Evolutionary conservation across 768 basidiomycete genomes (phyloP).

Genomic region (Tephrocybe sp.): DNA sequence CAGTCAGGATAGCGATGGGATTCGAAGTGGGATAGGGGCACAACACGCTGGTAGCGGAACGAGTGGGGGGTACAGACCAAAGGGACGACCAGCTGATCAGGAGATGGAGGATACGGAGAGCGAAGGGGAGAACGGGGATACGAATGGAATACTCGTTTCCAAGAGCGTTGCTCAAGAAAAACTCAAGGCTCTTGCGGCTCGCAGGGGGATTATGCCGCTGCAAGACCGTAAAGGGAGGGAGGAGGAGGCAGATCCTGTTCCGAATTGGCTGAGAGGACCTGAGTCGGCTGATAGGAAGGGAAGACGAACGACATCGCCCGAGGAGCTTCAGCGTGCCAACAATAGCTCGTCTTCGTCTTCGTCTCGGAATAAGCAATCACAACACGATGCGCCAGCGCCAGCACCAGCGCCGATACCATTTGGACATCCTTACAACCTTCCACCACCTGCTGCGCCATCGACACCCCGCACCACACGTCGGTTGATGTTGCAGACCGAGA

Average conservation of each 20-base stretch:
- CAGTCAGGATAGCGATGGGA: not conserved
- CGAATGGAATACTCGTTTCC: conserved; percentile 47
- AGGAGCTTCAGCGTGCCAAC: not conserved
- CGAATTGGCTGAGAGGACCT: conserved; percentile 21
- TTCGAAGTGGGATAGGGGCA: not conserved
- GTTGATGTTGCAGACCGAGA: conserved; percentile 79
- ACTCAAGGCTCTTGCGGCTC: conserved; percentile 54
- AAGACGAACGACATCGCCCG: not conserved
- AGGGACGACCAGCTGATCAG: conserved; percentile 59
- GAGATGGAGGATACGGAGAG: conserved; percentile 67
- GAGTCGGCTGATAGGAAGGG: not conserved
- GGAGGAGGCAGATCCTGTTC: conserved; percentile 18
- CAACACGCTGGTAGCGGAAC: not conserved
- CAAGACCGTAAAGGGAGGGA: conserved; percentile 14
- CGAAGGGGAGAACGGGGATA: conserved; percentile 41
- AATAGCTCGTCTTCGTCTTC: not conserved
- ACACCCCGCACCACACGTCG: conserved; percentile 85
- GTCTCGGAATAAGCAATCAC: conserved; percentile 8
- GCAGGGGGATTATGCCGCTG: conserved; percentile 34
- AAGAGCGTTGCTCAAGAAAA: conserved; percentile 69
- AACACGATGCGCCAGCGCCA: conserved; percentile 16
- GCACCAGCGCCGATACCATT: conserved; percentile 56
- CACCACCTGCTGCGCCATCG: conserved; percentile 59
- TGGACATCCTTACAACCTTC: conserved; percentile 71
- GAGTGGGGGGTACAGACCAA: conserved; percentile 52